These are phyloP conservation scores for Fusarium pseudoanthophilum DNA, from an alignment of 2,329 filamentous ascomycete genomes.

Conservation along the genomic window DNA sequence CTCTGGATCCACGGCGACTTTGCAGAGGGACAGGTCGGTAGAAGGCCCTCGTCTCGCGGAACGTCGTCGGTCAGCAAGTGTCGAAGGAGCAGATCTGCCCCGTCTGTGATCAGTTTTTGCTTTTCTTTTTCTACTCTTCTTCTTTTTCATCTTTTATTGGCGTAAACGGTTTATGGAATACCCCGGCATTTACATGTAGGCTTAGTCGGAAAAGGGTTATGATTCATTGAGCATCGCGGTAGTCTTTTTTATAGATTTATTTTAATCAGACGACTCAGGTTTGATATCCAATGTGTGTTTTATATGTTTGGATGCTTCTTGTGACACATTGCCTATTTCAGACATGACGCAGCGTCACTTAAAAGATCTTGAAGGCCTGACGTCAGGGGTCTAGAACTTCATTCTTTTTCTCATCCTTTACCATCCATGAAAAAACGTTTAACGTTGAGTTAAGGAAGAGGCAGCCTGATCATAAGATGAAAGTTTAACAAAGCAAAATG, in stretches of 20 bases:
- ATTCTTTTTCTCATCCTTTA: neutral
- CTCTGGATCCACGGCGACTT: constrained; percentile 46
- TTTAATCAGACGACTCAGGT: constrained; percentile 3
- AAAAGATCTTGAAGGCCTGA: neutral
- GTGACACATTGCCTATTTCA: constrained; percentile 7
- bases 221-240: constrained; percentile 6
- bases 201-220: constrained; percentile 17
- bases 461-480: neutral
- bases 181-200: constrained; percentile 33
- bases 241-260: constrained; percentile 7
- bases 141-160: constrained; percentile 14
- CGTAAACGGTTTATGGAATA: constrained; percentile 38
- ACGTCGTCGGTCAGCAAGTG: constrained; percentile 52
- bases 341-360: neutral
- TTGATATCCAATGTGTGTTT: neutral
- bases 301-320: neutral
- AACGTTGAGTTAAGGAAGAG: neutral
- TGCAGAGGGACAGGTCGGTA: constrained; percentile 48
- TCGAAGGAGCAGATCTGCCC: constrained; percentile 52
- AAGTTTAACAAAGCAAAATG: neutral
- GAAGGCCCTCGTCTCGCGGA: constrained; percentile 46
- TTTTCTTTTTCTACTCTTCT: neutral
- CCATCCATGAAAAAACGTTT: neutral
- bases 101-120: constrained; percentile 45
- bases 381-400: neutral